A percentile compares a stretch with the other conserved stretches of the same genome.
Conservation (phyloP, 768 basidiomycete genomes). For the Tricholoma furcatifolium region DNA sequence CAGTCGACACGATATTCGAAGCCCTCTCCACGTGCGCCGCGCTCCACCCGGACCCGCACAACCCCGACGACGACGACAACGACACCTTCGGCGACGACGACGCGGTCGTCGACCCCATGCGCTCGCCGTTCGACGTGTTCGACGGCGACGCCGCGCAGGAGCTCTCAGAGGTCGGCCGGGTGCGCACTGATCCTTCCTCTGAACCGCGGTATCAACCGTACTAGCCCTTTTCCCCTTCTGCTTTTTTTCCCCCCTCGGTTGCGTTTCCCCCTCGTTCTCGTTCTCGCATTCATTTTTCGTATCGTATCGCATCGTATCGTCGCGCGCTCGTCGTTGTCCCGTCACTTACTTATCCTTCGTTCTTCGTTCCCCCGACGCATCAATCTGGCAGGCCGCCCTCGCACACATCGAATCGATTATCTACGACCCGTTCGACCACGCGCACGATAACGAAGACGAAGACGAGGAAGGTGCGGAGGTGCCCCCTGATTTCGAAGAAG, state of each 20-base stretch:
- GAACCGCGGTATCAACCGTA: constrained; percentile 81
- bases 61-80: constrained; percentile 49
- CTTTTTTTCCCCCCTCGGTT: constrained; percentile 2
- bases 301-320: too few species aligned
- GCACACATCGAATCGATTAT: constrained; percentile 84
- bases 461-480: constrained; percentile 7
- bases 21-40: constrained; percentile 84
- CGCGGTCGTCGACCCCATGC: constrained; percentile 48
- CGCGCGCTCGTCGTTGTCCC: background rate
- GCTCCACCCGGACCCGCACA: constrained; percentile 69
- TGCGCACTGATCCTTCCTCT: constrained; percentile 87
- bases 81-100: constrained; percentile 41
- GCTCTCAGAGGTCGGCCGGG: constrained; percentile 86
- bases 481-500: constrained; percentile 6
- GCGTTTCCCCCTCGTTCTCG: background rate
- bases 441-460: background rate
- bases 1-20: constrained; percentile 86
- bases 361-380: background rate
- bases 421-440: constrained; percentile 42
- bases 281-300: background rate
- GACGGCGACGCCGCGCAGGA: constrained; percentile 63
- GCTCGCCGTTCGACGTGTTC: constrained; percentile 49
- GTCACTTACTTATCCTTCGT: too few species aligned
- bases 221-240: constrained; percentile 50
- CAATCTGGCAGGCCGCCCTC: constrained; percentile 82